Evolutionary conservation across 257 asterid genomes (phyloP).

Genomic region (Ligustrum vulgare): DNA sequence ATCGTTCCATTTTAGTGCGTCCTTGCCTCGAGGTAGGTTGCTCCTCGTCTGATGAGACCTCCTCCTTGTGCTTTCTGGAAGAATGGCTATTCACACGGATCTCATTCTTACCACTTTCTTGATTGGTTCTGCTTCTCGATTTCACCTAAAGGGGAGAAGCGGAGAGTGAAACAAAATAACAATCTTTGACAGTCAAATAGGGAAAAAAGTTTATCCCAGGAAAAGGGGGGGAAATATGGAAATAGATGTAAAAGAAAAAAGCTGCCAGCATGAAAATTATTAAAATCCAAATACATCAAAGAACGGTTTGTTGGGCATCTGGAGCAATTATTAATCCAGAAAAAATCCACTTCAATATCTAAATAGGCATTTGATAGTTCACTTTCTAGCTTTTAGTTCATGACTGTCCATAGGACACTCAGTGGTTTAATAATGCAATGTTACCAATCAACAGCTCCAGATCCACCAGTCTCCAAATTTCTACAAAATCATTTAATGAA

Average conservation of each 20-base stretch:
- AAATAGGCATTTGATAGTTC: neutral
- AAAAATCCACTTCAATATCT: neutral
- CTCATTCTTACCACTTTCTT: constrained; percentile 44
- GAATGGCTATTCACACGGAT: constrained; percentile 40
- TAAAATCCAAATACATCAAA: neutral
- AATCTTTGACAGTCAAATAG: constrained; percentile 5
- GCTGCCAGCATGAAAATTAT: neutral
- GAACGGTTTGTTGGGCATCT: neutral
- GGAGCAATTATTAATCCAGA: neutral
- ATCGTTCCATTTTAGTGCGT: constrained; percentile 86
- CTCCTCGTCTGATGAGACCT: constrained; percentile 68
- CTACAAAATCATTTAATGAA: neutral
- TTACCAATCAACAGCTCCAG: neutral
- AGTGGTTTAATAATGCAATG: neutral
- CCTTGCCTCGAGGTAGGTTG: constrained; percentile 57
- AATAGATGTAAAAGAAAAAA: neutral
- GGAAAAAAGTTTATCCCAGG: neutral
- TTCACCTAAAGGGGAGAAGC: constrained; percentile 47
- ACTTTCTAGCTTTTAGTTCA: neutral
- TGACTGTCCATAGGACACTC: neutral
- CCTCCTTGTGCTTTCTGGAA: constrained; percentile 53
- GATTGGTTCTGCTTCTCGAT: constrained; percentile 49
- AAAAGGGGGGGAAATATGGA: neutral
- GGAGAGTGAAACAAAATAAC: constrained; percentile 16
- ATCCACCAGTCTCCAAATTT: neutral